These are phyloP conservation scores for Cyclotella sp. DNA, from an alignment of 108 stramenopile genomes.

Conservation along the genomic window DNA sequence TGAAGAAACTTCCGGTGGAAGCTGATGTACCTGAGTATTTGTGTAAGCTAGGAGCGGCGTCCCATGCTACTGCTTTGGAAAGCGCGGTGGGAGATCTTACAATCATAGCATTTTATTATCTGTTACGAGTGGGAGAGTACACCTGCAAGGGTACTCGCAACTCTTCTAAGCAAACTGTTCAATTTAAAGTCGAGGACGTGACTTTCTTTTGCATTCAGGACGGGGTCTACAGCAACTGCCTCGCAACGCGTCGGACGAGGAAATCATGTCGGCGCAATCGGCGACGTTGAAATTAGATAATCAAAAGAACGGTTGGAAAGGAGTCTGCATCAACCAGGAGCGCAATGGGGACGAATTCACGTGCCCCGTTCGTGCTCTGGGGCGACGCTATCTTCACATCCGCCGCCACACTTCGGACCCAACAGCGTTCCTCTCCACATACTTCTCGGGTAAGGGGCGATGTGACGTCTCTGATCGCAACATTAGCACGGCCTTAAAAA, in stretches of 20 bases:
- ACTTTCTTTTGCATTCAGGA: slow-evolving; percentile 5
- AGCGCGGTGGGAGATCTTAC: not conserved
- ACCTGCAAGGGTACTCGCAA: not conserved
- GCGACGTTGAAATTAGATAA: slow-evolving; percentile 22
- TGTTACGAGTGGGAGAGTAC: slow-evolving; percentile 18
- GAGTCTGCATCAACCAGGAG: slow-evolving; percentile 14
- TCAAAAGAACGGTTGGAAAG: slow-evolving; percentile 20
- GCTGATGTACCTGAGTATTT: too few relatives aligned
- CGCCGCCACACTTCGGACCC: not conserved
- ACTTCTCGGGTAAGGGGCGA: not conserved
- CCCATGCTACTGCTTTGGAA: not conserved
- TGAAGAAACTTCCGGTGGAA: too few relatives aligned
- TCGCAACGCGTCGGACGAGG: not conserved
- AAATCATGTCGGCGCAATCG: not conserved
- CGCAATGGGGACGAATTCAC: not conserved
- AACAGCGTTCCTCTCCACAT: not conserved
- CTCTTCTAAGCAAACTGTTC: slow-evolving; percentile 15
- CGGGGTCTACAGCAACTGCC: not conserved
- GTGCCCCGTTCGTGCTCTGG: slow-evolving; percentile 17
- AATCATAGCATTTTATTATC: slow-evolving; percentile 8
- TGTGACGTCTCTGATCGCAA: slow-evolving; percentile 1
- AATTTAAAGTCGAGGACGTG: slow-evolving; percentile 10
- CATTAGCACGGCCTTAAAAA: not conserved
- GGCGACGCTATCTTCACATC: slow-evolving; percentile 3
- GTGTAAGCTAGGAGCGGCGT: too few relatives aligned